Conservation (phyloP, 179 eudicot species). For the Actinidia chinensis region DNA sequence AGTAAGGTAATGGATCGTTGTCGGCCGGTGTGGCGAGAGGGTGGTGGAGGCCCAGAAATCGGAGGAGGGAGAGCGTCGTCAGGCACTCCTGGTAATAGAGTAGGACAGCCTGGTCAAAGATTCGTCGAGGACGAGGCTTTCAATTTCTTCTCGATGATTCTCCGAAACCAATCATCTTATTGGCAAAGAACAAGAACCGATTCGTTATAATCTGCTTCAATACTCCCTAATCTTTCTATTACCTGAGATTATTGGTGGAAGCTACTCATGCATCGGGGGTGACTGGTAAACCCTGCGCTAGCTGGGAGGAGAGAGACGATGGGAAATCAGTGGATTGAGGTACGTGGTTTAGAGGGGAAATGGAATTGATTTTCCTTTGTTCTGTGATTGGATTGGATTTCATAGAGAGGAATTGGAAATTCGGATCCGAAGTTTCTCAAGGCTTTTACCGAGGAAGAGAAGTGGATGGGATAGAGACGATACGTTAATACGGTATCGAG, state of each 20-base stretch:
- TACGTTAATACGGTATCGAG: too few species aligned
- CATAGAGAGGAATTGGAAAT: background rate
- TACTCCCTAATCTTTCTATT: background rate
- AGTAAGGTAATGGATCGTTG: constrained; percentile 59
- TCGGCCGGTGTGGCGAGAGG: constrained; percentile 47
- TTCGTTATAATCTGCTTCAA: background rate
- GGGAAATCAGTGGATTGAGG: background rate
- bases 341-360: background rate
- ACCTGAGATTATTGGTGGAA: background rate
- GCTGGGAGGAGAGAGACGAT: background rate
- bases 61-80: constrained; percentile 46
- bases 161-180: constrained; percentile 47
- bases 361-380: background rate
- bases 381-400: background rate
- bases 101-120: constrained; percentile 45
- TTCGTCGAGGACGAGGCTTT: constrained; percentile 42
- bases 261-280: constrained; percentile 2
- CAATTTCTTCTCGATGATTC: constrained; percentile 40
- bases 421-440: too few species aligned
- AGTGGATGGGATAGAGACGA: too few species aligned
- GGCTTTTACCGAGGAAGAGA: background rate
- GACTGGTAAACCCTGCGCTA: background rate
- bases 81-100: constrained; percentile 50
- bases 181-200: background rate
- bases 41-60: constrained; percentile 50